Percentiles rank a stretch among this genome's conserved stretches.
Evolutionary conservation across 306 rosid species (phyloP).

Genomic region (Erythrophleum fordii): DNA sequence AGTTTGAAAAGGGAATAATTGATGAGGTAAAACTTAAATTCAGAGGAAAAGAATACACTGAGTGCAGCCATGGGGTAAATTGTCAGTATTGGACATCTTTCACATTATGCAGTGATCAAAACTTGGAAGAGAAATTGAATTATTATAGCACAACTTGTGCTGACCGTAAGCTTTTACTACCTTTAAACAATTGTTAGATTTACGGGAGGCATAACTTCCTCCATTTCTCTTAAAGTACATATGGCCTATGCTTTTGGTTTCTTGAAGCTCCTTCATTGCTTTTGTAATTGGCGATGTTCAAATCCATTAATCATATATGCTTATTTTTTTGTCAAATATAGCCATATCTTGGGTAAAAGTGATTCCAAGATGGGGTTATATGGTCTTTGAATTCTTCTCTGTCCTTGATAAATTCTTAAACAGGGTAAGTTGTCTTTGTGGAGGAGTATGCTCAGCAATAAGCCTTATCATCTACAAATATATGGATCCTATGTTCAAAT

Average conservation of each 20-base stretch:
- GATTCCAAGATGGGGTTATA: background rate
- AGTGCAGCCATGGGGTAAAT: constrained; percentile 1
- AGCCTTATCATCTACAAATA: background rate
- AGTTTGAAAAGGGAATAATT: constrained; percentile 87
- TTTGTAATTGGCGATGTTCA: background rate
- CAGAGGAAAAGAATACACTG: background rate
- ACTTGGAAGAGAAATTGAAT: constrained; percentile 15
- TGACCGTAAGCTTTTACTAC: background rate
- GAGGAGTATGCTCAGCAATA: background rate
- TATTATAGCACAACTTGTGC: background rate
- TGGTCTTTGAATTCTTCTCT: background rate
- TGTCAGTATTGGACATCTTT: constrained; percentile 19
- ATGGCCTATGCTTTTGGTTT: background rate
- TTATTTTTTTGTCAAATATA: background rate
- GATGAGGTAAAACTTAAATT: constrained; percentile 73
- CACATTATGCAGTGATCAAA: constrained; percentile 14
- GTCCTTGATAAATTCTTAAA: background rate
- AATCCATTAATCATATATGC: background rate
- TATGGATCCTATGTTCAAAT: background rate
- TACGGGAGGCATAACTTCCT: background rate
- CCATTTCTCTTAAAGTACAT: background rate
- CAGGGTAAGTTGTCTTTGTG: background rate
- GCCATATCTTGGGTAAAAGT: background rate
- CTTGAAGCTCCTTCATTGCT: background rate
- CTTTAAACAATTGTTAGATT: background rate